Evolutionary conservation across 352 stramenopile species (phyloP).

Genomic region (Phytophthora europaea): DNA sequence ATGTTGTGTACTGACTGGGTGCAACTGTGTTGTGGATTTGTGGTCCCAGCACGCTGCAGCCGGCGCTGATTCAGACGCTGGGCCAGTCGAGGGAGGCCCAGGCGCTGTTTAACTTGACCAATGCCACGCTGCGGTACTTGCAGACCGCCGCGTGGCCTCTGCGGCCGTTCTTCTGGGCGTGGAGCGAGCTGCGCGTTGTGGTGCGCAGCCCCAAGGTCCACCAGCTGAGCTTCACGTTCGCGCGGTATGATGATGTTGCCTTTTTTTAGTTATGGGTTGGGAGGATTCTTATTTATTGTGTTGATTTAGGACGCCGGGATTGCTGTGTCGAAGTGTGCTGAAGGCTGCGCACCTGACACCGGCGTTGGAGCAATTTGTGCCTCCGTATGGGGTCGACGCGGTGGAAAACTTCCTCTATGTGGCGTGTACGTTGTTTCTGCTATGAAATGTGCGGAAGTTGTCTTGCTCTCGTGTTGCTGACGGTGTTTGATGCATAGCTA

Average conservation of each 20-base stretch:
- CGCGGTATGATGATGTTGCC: conserved; percentile 40
- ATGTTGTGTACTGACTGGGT: conserved; percentile 19
- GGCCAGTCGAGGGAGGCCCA: conserved; percentile 72
- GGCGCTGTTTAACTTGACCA: conserved; percentile 59
- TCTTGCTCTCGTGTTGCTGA: background rate
- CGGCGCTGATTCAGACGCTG: conserved; percentile 71
- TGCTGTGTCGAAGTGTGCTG: conserved; percentile 64
- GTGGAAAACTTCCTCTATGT: conserved; percentile 61
- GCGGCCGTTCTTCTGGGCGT: conserved; percentile 79
- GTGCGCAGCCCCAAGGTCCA: conserved; percentile 57
- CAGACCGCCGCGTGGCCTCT: conserved; percentile 68
- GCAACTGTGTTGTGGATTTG: conserved; percentile 4
- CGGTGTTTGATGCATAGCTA: conserved; percentile 43
- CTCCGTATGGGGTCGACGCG: conserved; percentile 47
- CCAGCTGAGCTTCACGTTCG: conserved; percentile 65
- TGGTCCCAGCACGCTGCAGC: conserved; percentile 61
- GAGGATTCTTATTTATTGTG: conserved; percentile 20
- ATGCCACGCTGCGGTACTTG: conserved; percentile 61
- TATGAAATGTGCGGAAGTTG: background rate
- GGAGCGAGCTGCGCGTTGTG: conserved; percentile 79
- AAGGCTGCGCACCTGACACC: conserved; percentile 52
- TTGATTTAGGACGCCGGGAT: conserved; percentile 54
- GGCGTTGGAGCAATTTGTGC: conserved; percentile 49
- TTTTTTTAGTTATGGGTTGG: background rate
- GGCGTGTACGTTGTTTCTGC: conserved; percentile 41